These are phyloP conservation scores for Micractinium conductrix DNA, from an alignment of 139 green algal species.

Conservation along the genomic window DNA sequence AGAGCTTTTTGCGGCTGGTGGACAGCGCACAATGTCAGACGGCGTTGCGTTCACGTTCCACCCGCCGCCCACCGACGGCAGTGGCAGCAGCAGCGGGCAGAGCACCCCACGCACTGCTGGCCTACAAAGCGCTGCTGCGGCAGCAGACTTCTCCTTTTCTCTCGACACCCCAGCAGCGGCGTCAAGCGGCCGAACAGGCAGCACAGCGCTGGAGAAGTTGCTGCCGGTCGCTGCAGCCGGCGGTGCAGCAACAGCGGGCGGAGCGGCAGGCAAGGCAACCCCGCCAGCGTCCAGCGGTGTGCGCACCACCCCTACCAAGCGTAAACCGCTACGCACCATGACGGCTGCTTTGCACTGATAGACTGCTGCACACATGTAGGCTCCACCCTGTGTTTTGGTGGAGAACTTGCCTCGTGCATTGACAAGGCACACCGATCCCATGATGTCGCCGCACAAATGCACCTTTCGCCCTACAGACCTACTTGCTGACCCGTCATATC, in stretches of 20 bases:
- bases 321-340: slow-evolving; percentile 31
- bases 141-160: slow-evolving; percentile 11
- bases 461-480: too few relatives aligned
- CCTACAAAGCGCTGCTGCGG: background rate
- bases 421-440: too few relatives aligned
- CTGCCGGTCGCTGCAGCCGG: slow-evolving; percentile 5
- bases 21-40: too few relatives aligned
- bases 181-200: background rate
- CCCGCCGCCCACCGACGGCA: background rate
- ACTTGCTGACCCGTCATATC: too few relatives aligned
- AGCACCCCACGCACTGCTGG: slow-evolving; percentile 18
- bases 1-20: background rate
- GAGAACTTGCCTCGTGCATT: too few relatives aligned
- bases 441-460: too few relatives aligned
- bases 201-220: slow-evolving; percentile 8
- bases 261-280: background rate
- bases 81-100: slow-evolving; percentile 26
- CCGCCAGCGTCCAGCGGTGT: background rate
- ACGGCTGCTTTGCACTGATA: slow-evolving; percentile 18
- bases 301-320: slow-evolving; percentile 24
- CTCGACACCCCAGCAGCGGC: background rate
- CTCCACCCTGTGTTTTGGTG: too few relatives aligned
- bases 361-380: too few relatives aligned
- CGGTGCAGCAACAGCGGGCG: background rate
- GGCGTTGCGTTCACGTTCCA: slow-evolving; percentile 14